These are phyloP conservation scores for grape (Vitis vinifera) DNA, from an alignment of 164 flowering plant species.

Conservation along the genomic window ASM3070453v1 NC_081815.1:2393501-2394000, in stretches of 20 bases:
- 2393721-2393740: background rate
- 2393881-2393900: background rate
- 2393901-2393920: background rate
- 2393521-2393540: no score
- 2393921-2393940: background rate
- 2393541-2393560: background rate
- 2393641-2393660: background rate
- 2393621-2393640: constrained; percentile 1
- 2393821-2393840: constrained; percentile 96
- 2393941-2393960: background rate
- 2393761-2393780: constrained; percentile 34
- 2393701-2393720: background rate
- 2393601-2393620: background rate
- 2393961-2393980: no score
- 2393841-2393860: constrained; percentile 66
- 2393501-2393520: no score
- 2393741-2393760: background rate
- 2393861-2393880: background rate
- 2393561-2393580: background rate
- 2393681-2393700: background rate
- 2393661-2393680: background rate
- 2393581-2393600: background rate
- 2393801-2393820: constrained; percentile 88
- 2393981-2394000: no score
- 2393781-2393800: constrained; percentile 96